These are phyloP conservation scores for Vaccinium darrowii DNA, from an alignment of 148 eudicot species.

Conservation along the genomic window DNA sequence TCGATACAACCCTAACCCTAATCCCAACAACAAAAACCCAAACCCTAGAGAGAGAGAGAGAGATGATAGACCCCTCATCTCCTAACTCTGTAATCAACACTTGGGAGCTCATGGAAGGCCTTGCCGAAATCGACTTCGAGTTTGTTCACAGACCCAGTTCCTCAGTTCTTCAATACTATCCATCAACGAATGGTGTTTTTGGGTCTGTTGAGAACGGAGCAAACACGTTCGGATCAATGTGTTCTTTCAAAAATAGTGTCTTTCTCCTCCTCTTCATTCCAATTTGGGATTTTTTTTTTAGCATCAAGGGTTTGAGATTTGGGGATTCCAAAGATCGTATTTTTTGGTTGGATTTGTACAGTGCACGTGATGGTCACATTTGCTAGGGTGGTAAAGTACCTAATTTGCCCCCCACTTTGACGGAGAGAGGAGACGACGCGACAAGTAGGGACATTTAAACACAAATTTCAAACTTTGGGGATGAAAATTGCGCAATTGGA, in stretches of 20 bases:
- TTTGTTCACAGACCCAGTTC: conserved; percentile 27
- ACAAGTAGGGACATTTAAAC: too few relatives aligned
- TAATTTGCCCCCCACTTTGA: too few relatives aligned
- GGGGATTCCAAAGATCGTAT: too few relatives aligned
- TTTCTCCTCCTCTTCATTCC: too few relatives aligned
- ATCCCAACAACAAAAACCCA: conserved; percentile 5
- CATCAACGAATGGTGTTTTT: background rate
- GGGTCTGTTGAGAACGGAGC: conserved; percentile 23
- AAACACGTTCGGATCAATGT: conserved; percentile 47
- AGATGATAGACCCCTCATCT: conserved; percentile 33
- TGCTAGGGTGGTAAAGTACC: too few relatives aligned
- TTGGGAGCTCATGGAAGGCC: conserved; percentile 99
- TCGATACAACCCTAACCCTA: conserved; percentile 32
- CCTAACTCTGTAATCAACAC: conserved; percentile 96
- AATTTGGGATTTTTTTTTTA: too few relatives aligned
- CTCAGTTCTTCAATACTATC: conserved; percentile 2
- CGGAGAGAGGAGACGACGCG: too few relatives aligned
- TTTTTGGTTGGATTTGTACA: too few relatives aligned
- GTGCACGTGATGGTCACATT: too few relatives aligned
- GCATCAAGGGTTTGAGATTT: too few relatives aligned
- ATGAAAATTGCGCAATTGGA: too few relatives aligned
- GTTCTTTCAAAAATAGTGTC: conserved; percentile 26
- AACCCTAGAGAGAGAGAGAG: background rate
- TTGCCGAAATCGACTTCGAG: conserved; percentile 54
- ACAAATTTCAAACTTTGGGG: too few relatives aligned